These are phyloP conservation scores for Pythium pyrilobum DNA, from an alignment of 352 stramenopile species.

Conservation along the genomic window DNA sequence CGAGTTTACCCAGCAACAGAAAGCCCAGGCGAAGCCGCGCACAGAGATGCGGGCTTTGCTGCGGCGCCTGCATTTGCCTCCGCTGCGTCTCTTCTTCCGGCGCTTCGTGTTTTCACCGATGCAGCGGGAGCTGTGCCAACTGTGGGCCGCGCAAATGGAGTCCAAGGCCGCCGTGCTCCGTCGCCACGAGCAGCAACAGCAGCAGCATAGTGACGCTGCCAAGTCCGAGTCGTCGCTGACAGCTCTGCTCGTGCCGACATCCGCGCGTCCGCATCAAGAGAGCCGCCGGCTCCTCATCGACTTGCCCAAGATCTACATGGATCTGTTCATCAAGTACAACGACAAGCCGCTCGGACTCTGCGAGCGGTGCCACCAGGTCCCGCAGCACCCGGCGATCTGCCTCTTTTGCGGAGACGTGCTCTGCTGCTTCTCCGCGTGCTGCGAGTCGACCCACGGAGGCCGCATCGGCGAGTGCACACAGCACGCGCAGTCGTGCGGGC, in stretches of 20 bases:
- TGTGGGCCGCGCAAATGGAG: conserved; percentile 71
- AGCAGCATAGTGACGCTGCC: neutral
- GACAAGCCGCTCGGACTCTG: conserved; percentile 54
- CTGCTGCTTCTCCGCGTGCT: conserved; percentile 76
- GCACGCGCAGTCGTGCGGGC: conserved; percentile 58
- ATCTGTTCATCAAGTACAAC: conserved; percentile 78
- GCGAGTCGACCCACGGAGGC: conserved; percentile 36
- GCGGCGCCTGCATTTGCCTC: conserved; percentile 57
- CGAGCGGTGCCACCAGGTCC: conserved; percentile 46
- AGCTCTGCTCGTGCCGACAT: neutral
- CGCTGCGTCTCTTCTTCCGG: conserved; percentile 65
- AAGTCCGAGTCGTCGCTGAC: neutral
- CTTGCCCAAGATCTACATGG: conserved; percentile 74
- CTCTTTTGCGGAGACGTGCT: conserved; percentile 69
- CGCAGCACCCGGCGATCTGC: conserved; percentile 69
- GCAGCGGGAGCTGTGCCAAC: conserved; percentile 58
- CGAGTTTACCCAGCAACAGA: neutral
- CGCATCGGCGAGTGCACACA: conserved; percentile 71
- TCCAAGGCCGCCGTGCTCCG: conserved; percentile 52
- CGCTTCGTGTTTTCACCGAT: conserved; percentile 46
- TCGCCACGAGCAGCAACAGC: conserved; percentile 25
- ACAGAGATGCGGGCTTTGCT: conserved; percentile 38
- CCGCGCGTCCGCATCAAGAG: neutral
- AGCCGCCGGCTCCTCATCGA: conserved; percentile 25
- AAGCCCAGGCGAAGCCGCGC: neutral